Conservation (phyloP, 805 yeast species). For the Aciculoconidium aculeatum region DNA sequence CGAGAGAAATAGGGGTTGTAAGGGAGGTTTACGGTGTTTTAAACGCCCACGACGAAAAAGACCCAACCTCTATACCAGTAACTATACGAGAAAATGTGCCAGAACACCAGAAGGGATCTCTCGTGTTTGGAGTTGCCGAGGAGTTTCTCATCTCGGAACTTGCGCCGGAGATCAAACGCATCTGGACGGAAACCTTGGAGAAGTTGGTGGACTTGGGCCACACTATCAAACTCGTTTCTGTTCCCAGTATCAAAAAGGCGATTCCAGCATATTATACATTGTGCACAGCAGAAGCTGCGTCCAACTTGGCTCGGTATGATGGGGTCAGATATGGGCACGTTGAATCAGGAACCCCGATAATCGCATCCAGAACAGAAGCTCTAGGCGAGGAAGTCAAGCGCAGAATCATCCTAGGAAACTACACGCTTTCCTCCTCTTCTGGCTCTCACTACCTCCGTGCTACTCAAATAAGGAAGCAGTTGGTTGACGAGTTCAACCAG, state of each 20-base stretch:
- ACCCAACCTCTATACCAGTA: conserved; percentile 62
- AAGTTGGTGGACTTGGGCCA: conserved; percentile 44
- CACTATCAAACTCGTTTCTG: conserved; percentile 54
- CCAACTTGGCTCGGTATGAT: conserved; percentile 85
- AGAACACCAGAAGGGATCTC: conserved; percentile 4
- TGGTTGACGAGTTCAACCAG: conserved; percentile 61
- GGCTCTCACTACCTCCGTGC: conserved; percentile 75
- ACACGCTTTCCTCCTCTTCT: conserved; percentile 73
- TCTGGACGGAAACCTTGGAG: conserved; percentile 43
- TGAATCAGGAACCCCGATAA: conserved; percentile 11
- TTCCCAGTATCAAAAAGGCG: conserved; percentile 62
- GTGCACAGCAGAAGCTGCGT: conserved; percentile 91
- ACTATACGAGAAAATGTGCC: conserved; percentile 22
- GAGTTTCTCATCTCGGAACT: conserved; percentile 60
- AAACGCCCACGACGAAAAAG: conserved; percentile 61
- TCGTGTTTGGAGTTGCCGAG: conserved; percentile 65
- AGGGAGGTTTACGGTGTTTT: conserved; percentile 48
- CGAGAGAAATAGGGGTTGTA: conserved; percentile 43
- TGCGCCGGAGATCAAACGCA: conserved; percentile 37
- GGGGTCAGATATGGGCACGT: conserved; percentile 81
- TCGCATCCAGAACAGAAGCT: conserved; percentile 52
- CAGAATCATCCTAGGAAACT: conserved; percentile 81
- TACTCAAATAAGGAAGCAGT: conserved; percentile 50
- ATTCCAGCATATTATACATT: conserved; percentile 82
- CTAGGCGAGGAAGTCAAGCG: conserved; percentile 83